Evolutionary conservation across 1,139 yeast species (phyloP).

Genomic region (Suhomyces atakaporum): DNA sequence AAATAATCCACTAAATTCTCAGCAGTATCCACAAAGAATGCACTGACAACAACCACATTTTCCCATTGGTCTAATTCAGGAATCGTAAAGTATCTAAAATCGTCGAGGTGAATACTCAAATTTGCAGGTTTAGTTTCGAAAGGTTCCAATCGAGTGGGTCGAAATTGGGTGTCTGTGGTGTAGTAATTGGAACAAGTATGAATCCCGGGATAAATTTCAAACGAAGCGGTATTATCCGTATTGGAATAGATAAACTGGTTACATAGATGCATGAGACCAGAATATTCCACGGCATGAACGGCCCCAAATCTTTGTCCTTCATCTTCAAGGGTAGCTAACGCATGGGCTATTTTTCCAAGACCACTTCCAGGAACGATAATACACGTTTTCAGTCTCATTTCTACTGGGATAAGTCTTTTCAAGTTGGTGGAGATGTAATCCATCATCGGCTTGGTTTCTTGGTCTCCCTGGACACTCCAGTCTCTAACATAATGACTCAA

Average conservation of each 20-base stretch:
- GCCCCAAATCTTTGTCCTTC: conserved; percentile 27
- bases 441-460: conserved; percentile 55
- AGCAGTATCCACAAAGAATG: conserved; percentile 85
- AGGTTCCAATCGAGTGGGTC: conserved; percentile 43
- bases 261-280: conserved; percentile 54
- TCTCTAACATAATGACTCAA: conserved; percentile 75
- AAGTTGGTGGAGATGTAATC: conserved; percentile 46
- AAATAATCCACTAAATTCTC: conserved; percentile 75
- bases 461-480: conserved; percentile 53
- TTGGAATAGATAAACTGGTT: conserved; percentile 53
- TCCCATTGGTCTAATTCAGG: conserved; percentile 32
- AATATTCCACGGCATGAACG: conserved; percentile 70
- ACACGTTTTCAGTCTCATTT: conserved; percentile 37
- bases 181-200: conserved; percentile 75
- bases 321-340: conserved; percentile 43
- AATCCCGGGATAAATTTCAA: conserved; percentile 59
- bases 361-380: conserved; percentile 82
- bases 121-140: conserved; percentile 42
- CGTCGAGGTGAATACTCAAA: conserved; percentile 57
- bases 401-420: conserved; percentile 26
- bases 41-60: conserved; percentile 64
- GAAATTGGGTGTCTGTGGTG: conserved; percentile 51
- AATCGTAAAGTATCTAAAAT: conserved; percentile 57
- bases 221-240: conserved; percentile 2
- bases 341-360: conserved; percentile 69